A percentile compares a stretch with the other conserved stretches of the same genome.
Evolutionary conservation across 805 yeast genomes (phyloP).

Genomic region (Cyberlindnera mississippiensis): DNA sequence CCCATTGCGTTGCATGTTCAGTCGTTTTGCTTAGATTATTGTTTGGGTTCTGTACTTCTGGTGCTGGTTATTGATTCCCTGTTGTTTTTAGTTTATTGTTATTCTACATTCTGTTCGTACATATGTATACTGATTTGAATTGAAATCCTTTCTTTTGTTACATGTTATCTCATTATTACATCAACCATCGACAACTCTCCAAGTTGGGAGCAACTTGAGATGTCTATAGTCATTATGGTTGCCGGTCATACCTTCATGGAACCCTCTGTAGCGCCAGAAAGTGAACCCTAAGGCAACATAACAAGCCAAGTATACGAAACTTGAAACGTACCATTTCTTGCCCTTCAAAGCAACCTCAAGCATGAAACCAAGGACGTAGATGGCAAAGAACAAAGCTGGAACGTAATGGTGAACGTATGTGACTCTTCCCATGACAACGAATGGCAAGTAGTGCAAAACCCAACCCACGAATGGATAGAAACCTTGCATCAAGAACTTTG

Average conservation of each 20-base stretch:
- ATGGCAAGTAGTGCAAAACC: slow-evolving; percentile 85
- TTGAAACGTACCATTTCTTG: slow-evolving; percentile 24
- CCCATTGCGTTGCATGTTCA: no score
- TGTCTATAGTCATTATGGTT: slow-evolving; percentile 42
- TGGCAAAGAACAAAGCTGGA: slow-evolving; percentile 93
- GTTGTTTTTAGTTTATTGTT: neutral
- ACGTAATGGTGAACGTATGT: slow-evolving; percentile 95
- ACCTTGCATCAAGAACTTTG: slow-evolving; percentile 56
- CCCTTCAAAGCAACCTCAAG: slow-evolving; percentile 27
- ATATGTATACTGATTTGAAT: no score
- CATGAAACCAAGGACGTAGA: slow-evolving; percentile 50
- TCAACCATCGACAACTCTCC: slow-evolving; percentile 37
- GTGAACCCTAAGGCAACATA: slow-evolving; percentile 51
- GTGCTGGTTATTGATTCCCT: neutral
- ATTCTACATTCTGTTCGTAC: neutral
- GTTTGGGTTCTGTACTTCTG: neutral
- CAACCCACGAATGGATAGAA: slow-evolving; percentile 86
- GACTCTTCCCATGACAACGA: slow-evolving; percentile 91
- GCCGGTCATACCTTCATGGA: slow-evolving; percentile 80
- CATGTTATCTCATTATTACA: neutral
- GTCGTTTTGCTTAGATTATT: neutral
- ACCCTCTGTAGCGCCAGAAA: slow-evolving; percentile 59
- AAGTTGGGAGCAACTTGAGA: slow-evolving; percentile 50
- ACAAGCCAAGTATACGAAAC: slow-evolving; percentile 38
- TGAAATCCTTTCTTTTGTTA: neutral